Conservation (phyloP, 805 yeast species). For the Lipomyces sp. region DNA sequence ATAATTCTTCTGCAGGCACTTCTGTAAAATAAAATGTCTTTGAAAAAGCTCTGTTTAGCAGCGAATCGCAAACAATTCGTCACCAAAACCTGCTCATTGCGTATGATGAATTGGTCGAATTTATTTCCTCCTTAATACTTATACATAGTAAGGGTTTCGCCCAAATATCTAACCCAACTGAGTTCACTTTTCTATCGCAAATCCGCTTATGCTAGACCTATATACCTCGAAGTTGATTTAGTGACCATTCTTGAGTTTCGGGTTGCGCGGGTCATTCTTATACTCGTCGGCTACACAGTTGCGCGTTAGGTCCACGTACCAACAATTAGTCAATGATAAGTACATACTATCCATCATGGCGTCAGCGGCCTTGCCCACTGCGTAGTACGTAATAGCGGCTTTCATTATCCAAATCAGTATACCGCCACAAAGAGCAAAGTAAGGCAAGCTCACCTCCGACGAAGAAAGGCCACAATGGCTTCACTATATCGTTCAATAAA, state of each 20-base stretch:
- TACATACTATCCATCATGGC: slow-evolving; percentile 64
- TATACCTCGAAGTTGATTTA: slow-evolving; percentile 4
- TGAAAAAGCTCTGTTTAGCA: too few relatives aligned
- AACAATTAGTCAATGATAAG: not conserved
- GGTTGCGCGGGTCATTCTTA: slow-evolving; percentile 94
- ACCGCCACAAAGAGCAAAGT: not conserved
- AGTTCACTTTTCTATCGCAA: too few relatives aligned
- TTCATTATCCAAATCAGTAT: not conserved
- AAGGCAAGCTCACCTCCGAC: slow-evolving; percentile 67
- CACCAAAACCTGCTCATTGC: too few relatives aligned
- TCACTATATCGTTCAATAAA: slow-evolving; percentile 46
- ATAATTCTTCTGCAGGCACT: too few relatives aligned
- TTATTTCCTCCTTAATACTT: too few relatives aligned
- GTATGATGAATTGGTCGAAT: too few relatives aligned
- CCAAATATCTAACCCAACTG: too few relatives aligned
- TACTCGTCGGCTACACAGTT: slow-evolving; percentile 57
- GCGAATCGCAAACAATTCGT: too few relatives aligned
- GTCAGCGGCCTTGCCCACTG: slow-evolving; percentile 69
- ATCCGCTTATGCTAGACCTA: not conserved
- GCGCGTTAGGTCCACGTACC: not conserved
- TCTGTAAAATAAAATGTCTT: too few relatives aligned
- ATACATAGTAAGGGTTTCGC: too few relatives aligned
- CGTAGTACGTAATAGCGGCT: slow-evolving; percentile 65
- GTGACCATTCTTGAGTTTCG: slow-evolving; percentile 59
- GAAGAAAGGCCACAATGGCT: slow-evolving; percentile 87